Evolutionary conservation across 805 yeast species (phyloP).

Genomic region (Candida tibetensis): DNA sequence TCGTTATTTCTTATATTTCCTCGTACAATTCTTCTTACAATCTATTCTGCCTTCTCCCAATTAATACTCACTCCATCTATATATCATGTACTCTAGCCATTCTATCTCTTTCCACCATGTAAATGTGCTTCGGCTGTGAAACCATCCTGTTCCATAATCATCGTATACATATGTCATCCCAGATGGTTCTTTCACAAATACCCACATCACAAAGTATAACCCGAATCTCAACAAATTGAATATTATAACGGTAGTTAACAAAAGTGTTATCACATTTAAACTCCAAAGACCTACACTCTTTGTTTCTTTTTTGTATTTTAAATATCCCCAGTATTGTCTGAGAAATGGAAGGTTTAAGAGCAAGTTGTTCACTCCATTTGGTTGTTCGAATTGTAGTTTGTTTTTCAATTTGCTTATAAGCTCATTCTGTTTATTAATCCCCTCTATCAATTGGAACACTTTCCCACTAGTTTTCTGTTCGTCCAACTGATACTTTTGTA

Average conservation of each 20-base stretch:
- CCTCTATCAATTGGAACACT: conserved; percentile 10
- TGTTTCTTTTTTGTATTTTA: conserved; percentile 23
- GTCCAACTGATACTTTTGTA: conserved; percentile 1
- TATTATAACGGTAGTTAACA: conserved; percentile 19
- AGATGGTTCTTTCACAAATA: conserved; percentile 4
- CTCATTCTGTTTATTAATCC: conserved; percentile 20
- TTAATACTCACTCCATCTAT: conserved; percentile 10
- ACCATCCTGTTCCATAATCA: conserved; percentile 12
- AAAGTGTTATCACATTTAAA: conserved; percentile 20
- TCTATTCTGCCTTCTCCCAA: no score
- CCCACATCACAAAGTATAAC: conserved; percentile 12
- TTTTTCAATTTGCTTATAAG: conserved; percentile 15
- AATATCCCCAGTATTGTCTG: conserved; percentile 26
- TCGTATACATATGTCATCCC: conserved; percentile 10
- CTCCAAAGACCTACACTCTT: conserved; percentile 16
- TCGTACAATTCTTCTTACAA: no score
- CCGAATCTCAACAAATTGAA: conserved; percentile 16
- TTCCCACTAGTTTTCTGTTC: conserved; percentile 11
- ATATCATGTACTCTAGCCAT: conserved; percentile 29
- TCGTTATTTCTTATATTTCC: no score
- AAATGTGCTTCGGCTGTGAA: conserved; percentile 10
- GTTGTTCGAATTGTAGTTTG: not conserved
- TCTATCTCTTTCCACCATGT: conserved; percentile 33
- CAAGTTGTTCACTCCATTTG: conserved; percentile 10
- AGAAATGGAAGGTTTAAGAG: conserved; percentile 27